These are phyloP conservation scores for Nakaseomyces uthaithaninus DNA, from an alignment of 1,139 yeast species.

Conservation along the genomic window DNA sequence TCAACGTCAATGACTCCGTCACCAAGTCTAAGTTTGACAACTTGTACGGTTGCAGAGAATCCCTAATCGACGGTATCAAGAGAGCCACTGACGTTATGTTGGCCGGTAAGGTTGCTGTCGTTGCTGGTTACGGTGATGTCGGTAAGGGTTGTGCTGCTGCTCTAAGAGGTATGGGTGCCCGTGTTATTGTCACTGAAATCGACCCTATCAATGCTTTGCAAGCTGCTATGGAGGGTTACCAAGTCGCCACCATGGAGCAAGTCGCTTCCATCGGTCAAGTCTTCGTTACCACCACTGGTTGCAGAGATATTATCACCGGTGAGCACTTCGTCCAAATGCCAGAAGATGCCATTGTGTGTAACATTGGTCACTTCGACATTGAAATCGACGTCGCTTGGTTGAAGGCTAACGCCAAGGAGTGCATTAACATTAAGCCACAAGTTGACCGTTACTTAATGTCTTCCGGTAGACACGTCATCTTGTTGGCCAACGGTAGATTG, in stretches of 20 bases:
- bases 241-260: conserved; percentile 93
- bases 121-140: conserved; percentile 99
- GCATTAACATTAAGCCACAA: conserved; percentile 97
- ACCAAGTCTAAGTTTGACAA: conserved; percentile 99
- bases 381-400: conserved; percentile 99
- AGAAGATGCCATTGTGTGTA: conserved; percentile 98
- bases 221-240: conserved; percentile 99
- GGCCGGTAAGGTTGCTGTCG: conserved; percentile 99
- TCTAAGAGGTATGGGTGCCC: conserved; percentile 98
- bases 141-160: conserved; percentile 99
- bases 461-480: conserved; percentile 88
- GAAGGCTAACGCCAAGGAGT: conserved; percentile 82
- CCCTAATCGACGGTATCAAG: conserved; percentile 97
- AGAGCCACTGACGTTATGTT: conserved; percentile 99
- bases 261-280: conserved; percentile 93
- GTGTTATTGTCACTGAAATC: conserved; percentile 94
- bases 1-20: conserved; percentile 98
- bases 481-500: conserved; percentile 98
- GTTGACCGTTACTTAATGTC: conserved; percentile 94
- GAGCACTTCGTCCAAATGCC: conserved; percentile 89
- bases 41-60: conserved; percentile 99
- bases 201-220: conserved; percentile 99
- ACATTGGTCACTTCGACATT: conserved; percentile 99
- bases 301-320: conserved; percentile 95
- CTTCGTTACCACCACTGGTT: conserved; percentile 99